Conservation (phyloP, 768 basidiomycete species). For the Phanerodontia chrysosporium region DNA sequence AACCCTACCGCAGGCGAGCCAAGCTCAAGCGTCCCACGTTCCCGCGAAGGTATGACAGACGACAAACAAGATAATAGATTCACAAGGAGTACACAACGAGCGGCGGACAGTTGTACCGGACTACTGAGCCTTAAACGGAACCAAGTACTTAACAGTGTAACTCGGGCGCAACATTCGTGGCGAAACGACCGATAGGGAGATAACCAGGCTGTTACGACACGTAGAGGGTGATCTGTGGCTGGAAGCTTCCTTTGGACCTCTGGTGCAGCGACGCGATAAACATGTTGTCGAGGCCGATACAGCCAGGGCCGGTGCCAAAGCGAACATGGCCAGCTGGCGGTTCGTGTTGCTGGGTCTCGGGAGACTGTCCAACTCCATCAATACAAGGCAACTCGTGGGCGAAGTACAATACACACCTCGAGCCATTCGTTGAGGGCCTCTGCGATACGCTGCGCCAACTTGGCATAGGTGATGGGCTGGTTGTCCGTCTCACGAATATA, state of each 20-base stretch:
- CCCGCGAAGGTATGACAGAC: background rate
- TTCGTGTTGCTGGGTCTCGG: background rate
- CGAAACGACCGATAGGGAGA: background rate
- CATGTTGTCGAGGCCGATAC: background rate
- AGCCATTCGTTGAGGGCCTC: conserved; percentile 1
- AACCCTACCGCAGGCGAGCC: background rate
- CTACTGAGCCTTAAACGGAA: too few relatives aligned
- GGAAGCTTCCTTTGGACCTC: background rate
- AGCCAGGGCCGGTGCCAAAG: background rate
- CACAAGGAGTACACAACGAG: too few relatives aligned
- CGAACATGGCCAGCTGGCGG: background rate
- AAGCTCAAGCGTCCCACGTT: background rate
- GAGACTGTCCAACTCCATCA: too few relatives aligned
- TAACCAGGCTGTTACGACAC: background rate
- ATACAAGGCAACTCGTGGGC: too few relatives aligned
- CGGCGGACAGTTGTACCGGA: too few relatives aligned
- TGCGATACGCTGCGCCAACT: background rate
- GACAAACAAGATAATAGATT: background rate
- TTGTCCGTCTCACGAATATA: background rate
- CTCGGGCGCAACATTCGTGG: background rate
- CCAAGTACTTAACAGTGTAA: background rate
- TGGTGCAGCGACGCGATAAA: background rate
- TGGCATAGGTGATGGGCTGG: background rate
- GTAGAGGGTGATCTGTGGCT: background rate
- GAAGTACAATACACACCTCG: too few relatives aligned